Conservation (phyloP, 139 green algal genomes). For the Trebouxia sp. region DNA sequence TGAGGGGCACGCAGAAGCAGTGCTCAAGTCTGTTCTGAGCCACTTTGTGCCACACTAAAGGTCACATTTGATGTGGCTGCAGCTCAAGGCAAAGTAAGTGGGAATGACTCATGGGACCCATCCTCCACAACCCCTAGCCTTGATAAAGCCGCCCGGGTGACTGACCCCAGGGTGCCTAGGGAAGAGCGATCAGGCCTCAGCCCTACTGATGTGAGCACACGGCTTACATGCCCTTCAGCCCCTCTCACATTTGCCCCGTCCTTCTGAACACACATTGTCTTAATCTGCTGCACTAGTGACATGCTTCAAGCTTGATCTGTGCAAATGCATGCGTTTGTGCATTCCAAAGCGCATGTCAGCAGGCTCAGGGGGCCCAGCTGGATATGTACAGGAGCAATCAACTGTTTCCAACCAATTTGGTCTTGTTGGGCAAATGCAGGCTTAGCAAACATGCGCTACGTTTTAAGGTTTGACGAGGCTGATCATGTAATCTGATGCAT, state of each 20-base stretch:
- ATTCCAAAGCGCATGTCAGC: too few relatives aligned
- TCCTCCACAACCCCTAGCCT: slow-evolving; percentile 2
- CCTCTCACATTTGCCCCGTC: not conserved
- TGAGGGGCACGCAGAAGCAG: not conserved
- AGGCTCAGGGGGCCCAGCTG: too few relatives aligned
- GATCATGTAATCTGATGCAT: not conserved
- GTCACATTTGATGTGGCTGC: not conserved
- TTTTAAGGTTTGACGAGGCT: too few relatives aligned
- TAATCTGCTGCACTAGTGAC: not conserved
- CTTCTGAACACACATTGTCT: not conserved
- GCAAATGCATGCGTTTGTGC: too few relatives aligned
- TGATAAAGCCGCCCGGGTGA: not conserved
- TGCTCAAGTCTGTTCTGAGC: not conserved
- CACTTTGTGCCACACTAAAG: too few relatives aligned
- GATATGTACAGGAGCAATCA: too few relatives aligned
- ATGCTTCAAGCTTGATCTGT: too few relatives aligned
- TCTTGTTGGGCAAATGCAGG: too few relatives aligned
- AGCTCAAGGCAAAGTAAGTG: not conserved
- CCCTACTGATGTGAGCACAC: not conserved
- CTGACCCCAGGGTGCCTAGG: not conserved
- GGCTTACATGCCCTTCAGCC: too few relatives aligned
- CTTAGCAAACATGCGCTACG: not conserved
- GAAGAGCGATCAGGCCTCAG: not conserved
- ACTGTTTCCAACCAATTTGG: too few relatives aligned
- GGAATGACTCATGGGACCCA: slow-evolving; percentile 1